Conservation (phyloP, 257 asterid species). For the Solanum pinnatisectum region DNA sequence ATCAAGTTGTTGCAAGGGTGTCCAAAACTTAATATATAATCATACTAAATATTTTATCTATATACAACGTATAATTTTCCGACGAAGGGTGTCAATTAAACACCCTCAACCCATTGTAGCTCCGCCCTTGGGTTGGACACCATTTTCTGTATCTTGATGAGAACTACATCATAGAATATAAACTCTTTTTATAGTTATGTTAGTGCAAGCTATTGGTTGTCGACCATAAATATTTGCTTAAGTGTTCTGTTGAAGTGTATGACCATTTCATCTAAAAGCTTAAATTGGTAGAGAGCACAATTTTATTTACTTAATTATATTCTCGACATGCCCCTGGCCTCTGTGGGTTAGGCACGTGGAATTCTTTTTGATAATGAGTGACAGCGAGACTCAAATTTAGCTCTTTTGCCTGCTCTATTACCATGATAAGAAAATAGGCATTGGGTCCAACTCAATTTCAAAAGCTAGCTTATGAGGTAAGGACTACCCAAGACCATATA, state of each 20-base stretch:
- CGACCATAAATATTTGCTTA: not conserved
- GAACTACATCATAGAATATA: not conserved
- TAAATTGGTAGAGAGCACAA: not conserved
- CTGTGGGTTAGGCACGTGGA: not conserved
- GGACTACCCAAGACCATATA: not conserved
- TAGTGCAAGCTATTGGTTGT: not conserved
- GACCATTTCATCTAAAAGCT: not conserved
- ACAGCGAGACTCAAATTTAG: not conserved
- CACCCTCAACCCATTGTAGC: no score
- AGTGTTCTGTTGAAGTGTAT: not conserved
- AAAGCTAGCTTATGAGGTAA: not conserved
- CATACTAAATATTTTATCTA: no score
- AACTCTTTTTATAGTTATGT: not conserved
- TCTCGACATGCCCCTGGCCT: not conserved
- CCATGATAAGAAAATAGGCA: not conserved
- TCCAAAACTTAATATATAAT: no score
- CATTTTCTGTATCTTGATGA: not conserved
- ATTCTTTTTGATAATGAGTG: not conserved
- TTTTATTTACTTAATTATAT: not conserved
- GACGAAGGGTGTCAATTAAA: no score
- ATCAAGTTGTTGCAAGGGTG: no score
- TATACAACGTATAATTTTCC: no score
- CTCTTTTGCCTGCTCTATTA: not conserved
- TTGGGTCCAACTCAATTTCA: not conserved
- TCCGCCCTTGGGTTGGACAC: not conserved